phyloP scores from a whole-genome alignment of 163 green algal species.

The Botryococcus braunii region DNA sequence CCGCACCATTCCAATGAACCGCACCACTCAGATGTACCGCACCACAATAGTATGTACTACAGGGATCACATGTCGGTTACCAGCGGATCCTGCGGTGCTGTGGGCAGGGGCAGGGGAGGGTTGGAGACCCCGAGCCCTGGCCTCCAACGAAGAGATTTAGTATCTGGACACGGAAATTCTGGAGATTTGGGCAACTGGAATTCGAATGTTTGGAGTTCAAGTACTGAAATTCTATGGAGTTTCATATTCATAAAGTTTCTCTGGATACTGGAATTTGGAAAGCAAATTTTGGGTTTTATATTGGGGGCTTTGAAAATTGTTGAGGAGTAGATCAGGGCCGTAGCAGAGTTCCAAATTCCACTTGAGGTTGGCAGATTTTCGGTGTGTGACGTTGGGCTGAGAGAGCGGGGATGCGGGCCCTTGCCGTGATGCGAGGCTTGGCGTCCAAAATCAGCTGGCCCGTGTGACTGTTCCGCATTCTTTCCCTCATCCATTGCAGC shows the following conservation, averaged over 20 bases:
- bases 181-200: too few relatives aligned
- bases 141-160: too few relatives aligned
- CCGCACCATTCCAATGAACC: neutral
- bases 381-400: neutral
- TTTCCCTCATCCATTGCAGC: constrained; percentile 47
- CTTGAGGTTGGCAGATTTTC: neutral
- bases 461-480: constrained; percentile 55
- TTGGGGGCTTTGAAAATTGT: neutral
- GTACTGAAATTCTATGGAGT: too few relatives aligned
- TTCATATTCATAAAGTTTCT: neutral
- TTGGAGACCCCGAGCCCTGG: too few relatives aligned
- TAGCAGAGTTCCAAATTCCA: neutral
- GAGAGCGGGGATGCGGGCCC: neutral
- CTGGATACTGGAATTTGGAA: neutral
- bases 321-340: neutral
- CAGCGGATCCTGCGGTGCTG: too few relatives aligned
- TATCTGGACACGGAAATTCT: too few relatives aligned
- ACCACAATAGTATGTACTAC: neutral
- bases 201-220: too few relatives aligned
- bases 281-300: neutral
- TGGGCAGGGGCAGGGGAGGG: too few relatives aligned
- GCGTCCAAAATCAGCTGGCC: constrained; percentile 65
- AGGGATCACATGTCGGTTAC: neutral
- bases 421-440: constrained; percentile 66
- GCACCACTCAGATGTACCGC: neutral